Percentiles rank a stretch among this genome's conserved stretches.
Conservation (phyloP, 768 basidiomycete genomes). For the Epithele typhae region DNA sequence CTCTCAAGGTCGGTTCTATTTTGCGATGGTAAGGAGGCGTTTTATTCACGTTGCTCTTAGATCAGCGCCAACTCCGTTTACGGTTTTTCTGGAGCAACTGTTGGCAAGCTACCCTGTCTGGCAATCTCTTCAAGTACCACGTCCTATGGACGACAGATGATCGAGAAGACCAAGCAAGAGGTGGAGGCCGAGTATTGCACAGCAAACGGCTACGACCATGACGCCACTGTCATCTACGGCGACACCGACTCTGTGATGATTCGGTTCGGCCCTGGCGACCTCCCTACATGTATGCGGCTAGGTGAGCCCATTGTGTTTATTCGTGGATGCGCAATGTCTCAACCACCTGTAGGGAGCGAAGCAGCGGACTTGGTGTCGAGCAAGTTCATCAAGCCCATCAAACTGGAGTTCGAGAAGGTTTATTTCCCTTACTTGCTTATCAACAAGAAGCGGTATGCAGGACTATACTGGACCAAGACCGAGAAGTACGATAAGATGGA, state of each 20-base stretch:
- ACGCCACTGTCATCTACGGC: slow-evolving; percentile 95
- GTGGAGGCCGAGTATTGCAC: slow-evolving; percentile 86
- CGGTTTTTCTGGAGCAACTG: slow-evolving; percentile 96
- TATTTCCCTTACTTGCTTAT: slow-evolving; percentile 98
- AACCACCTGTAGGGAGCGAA: slow-evolving; percentile 65
- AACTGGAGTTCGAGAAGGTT: slow-evolving; percentile 98
- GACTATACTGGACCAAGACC: slow-evolving; percentile 92
- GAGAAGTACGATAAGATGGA: slow-evolving; percentile 99
- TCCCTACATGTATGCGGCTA: slow-evolving; percentile 83
- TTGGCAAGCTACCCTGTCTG: slow-evolving; percentile 95
- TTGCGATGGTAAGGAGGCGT: no score
- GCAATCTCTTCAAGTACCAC: slow-evolving; percentile 95
- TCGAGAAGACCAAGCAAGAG: slow-evolving; percentile 93
- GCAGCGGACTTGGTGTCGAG: slow-evolving; percentile 88
- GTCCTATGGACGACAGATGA: slow-evolving; percentile 98
- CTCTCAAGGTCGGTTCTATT: slow-evolving; percentile 67
- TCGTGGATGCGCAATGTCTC: not conserved
- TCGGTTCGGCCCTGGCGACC: slow-evolving; percentile 86
- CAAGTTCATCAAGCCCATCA: slow-evolving; percentile 94
- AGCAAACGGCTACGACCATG: slow-evolving; percentile 78
- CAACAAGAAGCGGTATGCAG: slow-evolving; percentile 98
- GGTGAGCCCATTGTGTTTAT: slow-evolving; percentile 38
- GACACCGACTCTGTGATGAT: slow-evolving; percentile 99
- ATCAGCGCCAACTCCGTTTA: slow-evolving; percentile 99
- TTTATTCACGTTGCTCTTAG: slow-evolving; percentile 37